Percentiles rank a stretch among this genome's conserved stretches.
Evolutionary conservation across 164 flowering plant genomes (phyloP).

Genomic region (Akebia trifoliata): DNA sequence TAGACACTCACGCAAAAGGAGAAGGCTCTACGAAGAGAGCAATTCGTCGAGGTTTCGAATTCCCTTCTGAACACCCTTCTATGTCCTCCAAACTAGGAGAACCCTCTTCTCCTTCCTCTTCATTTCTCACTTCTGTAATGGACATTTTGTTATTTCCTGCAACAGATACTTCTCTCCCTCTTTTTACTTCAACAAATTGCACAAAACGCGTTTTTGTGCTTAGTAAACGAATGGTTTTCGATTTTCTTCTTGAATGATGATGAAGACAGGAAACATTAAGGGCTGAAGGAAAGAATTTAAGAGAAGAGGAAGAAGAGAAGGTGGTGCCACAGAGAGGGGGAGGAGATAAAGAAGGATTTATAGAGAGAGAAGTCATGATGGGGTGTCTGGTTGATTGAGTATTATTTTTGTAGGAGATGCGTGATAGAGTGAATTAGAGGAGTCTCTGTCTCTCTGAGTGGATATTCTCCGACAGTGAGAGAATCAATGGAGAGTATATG

Average conservation of each 20-base stretch:
- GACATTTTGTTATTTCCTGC: conserved; percentile 35
- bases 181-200: background rate
- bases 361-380: conserved; percentile 36
- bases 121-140: conserved; percentile 34
- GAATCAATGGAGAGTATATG: conserved; percentile 3
- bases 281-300: conserved; percentile 8
- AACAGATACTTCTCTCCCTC: conserved; percentile 10
- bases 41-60: conserved; percentile 69
- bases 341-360: conserved; percentile 45
- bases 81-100: conserved; percentile 45
- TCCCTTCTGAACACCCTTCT: conserved; percentile 38
- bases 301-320: conserved; percentile 5
- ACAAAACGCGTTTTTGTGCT: too few relatives aligned
- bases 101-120: conserved; percentile 34
- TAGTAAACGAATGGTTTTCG: conserved; percentile 21
- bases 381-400: background rate
- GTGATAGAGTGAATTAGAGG: too few relatives aligned
- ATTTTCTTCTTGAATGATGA: background rate
- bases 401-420: conserved; percentile 3
- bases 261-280: conserved; percentile 1
- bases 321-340: conserved; percentile 16
- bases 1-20: conserved; percentile 85
- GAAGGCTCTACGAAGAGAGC: conserved; percentile 99
- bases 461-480: conserved; percentile 3
- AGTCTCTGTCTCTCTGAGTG: too few relatives aligned